Percentiles rank a stretch among this genome's conserved stretches.
These are phyloP conservation scores for Xylariaceae sp. DNA, from an alignment of 2,329 filamentous ascomycete genomes.

Conservation along the genomic window DNA sequence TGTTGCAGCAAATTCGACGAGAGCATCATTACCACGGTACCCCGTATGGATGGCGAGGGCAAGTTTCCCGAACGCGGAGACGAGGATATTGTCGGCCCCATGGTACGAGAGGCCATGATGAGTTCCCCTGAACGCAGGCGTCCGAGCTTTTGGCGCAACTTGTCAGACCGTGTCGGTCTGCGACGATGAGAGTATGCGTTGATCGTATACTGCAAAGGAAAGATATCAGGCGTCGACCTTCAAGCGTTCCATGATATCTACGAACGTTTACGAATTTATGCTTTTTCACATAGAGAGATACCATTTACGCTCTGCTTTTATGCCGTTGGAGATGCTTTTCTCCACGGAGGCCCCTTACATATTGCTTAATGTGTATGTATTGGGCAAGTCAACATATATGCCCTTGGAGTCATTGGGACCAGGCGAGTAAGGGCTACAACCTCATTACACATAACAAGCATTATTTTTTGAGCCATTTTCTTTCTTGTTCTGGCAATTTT, in stretches of 20 bases:
- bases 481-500: constrained; percentile 18
- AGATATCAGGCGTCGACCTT: constrained; percentile 5
- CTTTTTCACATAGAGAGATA: constrained; percentile 32
- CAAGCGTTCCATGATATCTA: constrained; percentile 16
- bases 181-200: constrained; percentile 23
- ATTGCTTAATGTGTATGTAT: constrained; percentile 14
- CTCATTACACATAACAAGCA: constrained; percentile 19
- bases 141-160: constrained; percentile 32
- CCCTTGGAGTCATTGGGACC: constrained; percentile 12
- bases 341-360: neutral
- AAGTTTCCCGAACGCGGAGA: constrained; percentile 89
- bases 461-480: neutral
- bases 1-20: constrained; percentile 48
- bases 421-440: constrained; percentile 9
- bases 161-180: constrained; percentile 33
- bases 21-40: constrained; percentile 60
- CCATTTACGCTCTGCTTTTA: constrained; percentile 22
- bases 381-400: constrained; percentile 21
- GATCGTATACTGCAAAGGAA: constrained; percentile 1
- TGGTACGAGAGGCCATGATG: constrained; percentile 63
- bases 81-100: constrained; percentile 89
- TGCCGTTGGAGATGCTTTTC: neutral
- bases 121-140: constrained; percentile 30
- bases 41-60: constrained; percentile 66
- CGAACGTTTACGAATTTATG: constrained; percentile 23